Evolutionary conservation across 371 early-diverging fungal genomes (phyloP).

Genomic region (Phascolomyces articulosus): DNA sequence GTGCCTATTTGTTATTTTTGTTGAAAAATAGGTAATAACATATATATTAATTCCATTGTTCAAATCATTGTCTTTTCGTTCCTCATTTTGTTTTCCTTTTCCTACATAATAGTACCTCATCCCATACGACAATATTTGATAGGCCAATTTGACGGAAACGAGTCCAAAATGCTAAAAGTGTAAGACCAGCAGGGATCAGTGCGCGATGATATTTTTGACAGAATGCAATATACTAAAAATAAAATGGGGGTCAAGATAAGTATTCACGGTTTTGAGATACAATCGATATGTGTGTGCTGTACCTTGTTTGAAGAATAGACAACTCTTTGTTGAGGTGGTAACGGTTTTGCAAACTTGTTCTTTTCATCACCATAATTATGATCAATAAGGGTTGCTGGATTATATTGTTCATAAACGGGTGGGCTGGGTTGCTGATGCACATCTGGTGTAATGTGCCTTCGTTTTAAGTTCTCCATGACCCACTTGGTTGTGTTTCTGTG

Average conservation of each 20-base stretch:
- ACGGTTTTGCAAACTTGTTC: conserved; percentile 26
- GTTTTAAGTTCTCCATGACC: conserved; percentile 41
- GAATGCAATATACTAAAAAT: conserved; percentile 44
- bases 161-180: conserved; percentile 73
- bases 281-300: background rate
- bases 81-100: background rate
- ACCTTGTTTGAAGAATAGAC: conserved; percentile 47
- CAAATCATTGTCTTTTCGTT: background rate
- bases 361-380: conserved; percentile 15
- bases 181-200: conserved; percentile 60
- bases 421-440: background rate
- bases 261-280: too few species aligned
- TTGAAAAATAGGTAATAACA: background rate
- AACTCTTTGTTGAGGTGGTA: conserved; percentile 11
- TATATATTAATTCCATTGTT: background rate
- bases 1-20: conserved; percentile 63
- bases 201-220: conserved; percentile 54
- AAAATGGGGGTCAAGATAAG: too few species aligned
- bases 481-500: too few species aligned
- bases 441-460: conserved; percentile 35
- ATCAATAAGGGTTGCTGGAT: background rate
- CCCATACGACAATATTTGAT: conserved; percentile 84
- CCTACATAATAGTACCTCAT: conserved; percentile 51
- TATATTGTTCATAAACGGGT: background rate
- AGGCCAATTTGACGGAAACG: conserved; percentile 81